Percentiles rank a stretch among this genome's conserved stretches.
These are phyloP conservation scores for Diplodia mutila DNA, from an alignment of 2,329 filamentous ascomycete genomes.

Conservation along the genomic window DNA sequence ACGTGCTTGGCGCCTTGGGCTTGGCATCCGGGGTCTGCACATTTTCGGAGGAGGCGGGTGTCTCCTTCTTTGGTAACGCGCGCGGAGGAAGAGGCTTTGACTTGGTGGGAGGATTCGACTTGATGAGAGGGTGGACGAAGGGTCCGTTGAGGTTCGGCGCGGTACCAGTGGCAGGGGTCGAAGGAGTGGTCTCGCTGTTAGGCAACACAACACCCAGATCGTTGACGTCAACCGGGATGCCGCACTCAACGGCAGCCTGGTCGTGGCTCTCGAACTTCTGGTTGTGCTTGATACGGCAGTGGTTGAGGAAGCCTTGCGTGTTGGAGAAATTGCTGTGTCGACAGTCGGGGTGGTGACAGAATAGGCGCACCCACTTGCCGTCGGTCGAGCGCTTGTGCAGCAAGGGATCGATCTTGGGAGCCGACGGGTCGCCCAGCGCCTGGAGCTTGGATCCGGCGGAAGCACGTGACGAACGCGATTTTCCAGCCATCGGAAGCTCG, in stretches of 20 bases:
- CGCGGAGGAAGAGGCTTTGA: conserved; percentile 25
- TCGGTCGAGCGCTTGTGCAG: conserved; percentile 82
- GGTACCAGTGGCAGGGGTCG: conserved; percentile 18
- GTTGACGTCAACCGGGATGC: conserved; percentile 76
- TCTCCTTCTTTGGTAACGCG: conserved; percentile 18
- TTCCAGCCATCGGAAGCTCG: conserved; percentile 55
- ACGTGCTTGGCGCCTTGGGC: conserved; percentile 25
- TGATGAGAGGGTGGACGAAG: conserved; percentile 42
- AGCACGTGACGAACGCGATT: conserved; percentile 61
- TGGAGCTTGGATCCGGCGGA: conserved; percentile 53
- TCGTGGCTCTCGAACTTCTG: conserved; percentile 95
- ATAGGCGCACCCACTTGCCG: conserved; percentile 82
- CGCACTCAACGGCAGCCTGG: conserved; percentile 85
- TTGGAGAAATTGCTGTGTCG: conserved; percentile 90
- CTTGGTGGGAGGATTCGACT: conserved; percentile 18
- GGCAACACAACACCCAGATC: conserved; percentile 45
- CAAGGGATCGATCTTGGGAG: conserved; percentile 73
- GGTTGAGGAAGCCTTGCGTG: conserved; percentile 98
- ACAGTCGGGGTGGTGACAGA: conserved; percentile 73
- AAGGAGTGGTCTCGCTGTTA: conserved; percentile 31
- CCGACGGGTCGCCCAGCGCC: conserved; percentile 48
- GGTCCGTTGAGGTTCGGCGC: conserved; percentile 30
- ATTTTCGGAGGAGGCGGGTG: neutral
- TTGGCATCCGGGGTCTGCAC: conserved; percentile 7
- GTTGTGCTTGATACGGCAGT: conserved; percentile 94